Conservation (phyloP, 2,329 filamentous ascomycete genomes). For the Aureobasidium sp. region DNA sequence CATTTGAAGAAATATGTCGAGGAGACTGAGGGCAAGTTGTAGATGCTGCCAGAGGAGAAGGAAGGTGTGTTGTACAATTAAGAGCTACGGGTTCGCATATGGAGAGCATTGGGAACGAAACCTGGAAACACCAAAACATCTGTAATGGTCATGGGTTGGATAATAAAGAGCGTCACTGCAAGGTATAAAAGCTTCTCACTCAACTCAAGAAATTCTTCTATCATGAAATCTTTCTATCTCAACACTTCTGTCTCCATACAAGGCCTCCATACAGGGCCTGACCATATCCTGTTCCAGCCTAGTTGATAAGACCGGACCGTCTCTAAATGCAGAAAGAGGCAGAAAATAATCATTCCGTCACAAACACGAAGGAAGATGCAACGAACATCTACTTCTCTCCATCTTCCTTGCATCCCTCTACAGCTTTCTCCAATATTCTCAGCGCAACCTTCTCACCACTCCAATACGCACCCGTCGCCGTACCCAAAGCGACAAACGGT, state of each 20-base stretch:
- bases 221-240: no score
- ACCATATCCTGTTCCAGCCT: no score
- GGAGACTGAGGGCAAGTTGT: constrained; percentile 55
- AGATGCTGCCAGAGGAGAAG: neutral
- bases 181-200: neutral
- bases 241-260: no score
- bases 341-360: neutral
- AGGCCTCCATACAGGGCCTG: no score
- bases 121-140: neutral
- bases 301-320: no score
- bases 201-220: no score
- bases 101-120: neutral
- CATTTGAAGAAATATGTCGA: constrained; percentile 76
- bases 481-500: constrained; percentile 82
- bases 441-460: constrained; percentile 72
- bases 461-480: constrained; percentile 87
- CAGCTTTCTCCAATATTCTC: constrained; percentile 41
- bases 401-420: neutral
- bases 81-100: neutral
- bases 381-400: neutral
- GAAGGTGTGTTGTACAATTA: neutral
- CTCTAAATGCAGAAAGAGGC: no score
- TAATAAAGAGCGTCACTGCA: neutral
- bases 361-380: neutral
- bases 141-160: neutral